These are phyloP conservation scores for Phytophthora colocasiae DNA, from an alignment of 352 stramenopile species.

Conservation along the genomic window DNA sequence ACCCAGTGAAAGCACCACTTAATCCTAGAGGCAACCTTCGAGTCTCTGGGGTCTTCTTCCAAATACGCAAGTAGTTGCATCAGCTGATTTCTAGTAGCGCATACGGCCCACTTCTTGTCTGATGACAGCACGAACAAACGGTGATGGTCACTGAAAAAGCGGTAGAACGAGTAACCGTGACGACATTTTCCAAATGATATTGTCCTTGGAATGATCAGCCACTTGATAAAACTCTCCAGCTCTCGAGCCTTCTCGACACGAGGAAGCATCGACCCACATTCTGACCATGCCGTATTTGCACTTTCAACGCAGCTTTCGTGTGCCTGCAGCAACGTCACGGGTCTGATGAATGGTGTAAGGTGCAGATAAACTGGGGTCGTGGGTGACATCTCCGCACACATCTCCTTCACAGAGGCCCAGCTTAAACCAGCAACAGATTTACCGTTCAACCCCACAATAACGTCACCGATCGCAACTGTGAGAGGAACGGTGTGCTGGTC, in stretches of 20 bases:
- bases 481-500: conserved; percentile 5
- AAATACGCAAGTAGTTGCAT: conserved; percentile 59
- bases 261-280: conserved; percentile 57
- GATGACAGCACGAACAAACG: conserved; percentile 63
- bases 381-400: conserved; percentile 44
- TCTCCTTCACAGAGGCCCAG: conserved; percentile 49
- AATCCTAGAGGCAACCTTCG: conserved; percentile 46
- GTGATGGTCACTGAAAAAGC: conserved; percentile 64
- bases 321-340: conserved; percentile 46
- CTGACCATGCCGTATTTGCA: conserved; percentile 71
- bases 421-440: conserved; percentile 48
- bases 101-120: conserved; percentile 58
- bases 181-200: conserved; percentile 65
- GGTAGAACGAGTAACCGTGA: conserved; percentile 62
- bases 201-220: conserved; percentile 66
- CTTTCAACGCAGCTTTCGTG: conserved; percentile 67
- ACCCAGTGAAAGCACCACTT: conserved; percentile 50
- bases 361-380: conserved; percentile 58
- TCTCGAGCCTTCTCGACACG: conserved; percentile 54
- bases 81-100: conserved; percentile 36
- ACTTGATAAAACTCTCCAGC: conserved; percentile 73
- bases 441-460: conserved; percentile 74
- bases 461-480: conserved; percentile 53
- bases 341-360: conserved; percentile 38
- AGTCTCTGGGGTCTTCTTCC: conserved; percentile 44